These are phyloP conservation scores for Nectriaceae sp. DNA, from an alignment of 2,329 filamentous ascomycete genomes.

Conservation along the genomic window DNA sequence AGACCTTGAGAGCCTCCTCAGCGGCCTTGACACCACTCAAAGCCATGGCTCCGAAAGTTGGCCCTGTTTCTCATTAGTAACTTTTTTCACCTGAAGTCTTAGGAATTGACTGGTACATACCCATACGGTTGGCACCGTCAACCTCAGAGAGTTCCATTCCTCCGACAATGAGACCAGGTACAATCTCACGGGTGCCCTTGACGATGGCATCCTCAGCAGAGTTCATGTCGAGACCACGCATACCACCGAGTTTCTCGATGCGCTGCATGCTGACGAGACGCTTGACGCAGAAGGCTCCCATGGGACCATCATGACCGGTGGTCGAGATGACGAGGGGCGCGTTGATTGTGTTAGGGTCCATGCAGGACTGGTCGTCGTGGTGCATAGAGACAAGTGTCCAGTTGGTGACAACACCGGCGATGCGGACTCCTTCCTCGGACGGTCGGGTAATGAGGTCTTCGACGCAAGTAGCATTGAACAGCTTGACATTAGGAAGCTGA, in stretches of 20 bases:
- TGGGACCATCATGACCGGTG: slow-evolving; percentile 87
- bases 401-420: slow-evolving; percentile 92
- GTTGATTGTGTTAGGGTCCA: slow-evolving; percentile 98
- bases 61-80: slow-evolving; percentile 40
- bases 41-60: slow-evolving; percentile 88
- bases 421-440: slow-evolving; percentile 58
- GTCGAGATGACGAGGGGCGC: slow-evolving; percentile 86
- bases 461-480: slow-evolving; percentile 92
- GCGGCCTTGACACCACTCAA: slow-evolving; percentile 87
- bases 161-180: slow-evolving; percentile 86
- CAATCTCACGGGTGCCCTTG: slow-evolving; percentile 85
- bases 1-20: slow-evolving; percentile 78
- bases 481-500: slow-evolving; percentile 85
- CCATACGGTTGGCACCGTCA: slow-evolving; percentile 91
- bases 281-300: slow-evolving; percentile 90
- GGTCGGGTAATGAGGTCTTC: slow-evolving; percentile 90
- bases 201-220: slow-evolving; percentile 90
- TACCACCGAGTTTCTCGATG: slow-evolving; percentile 82
- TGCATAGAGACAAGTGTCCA: slow-evolving; percentile 91
- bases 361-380: slow-evolving; percentile 89
- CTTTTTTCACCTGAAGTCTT: background rate
- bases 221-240: slow-evolving; percentile 94
- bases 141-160: slow-evolving; percentile 93
- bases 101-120: too few relatives aligned
- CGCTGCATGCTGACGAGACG: slow-evolving; percentile 85